These are phyloP conservation scores for Pythium graminicola DNA, from an alignment of 352 stramenopile species.

Conservation along the genomic window DNA sequence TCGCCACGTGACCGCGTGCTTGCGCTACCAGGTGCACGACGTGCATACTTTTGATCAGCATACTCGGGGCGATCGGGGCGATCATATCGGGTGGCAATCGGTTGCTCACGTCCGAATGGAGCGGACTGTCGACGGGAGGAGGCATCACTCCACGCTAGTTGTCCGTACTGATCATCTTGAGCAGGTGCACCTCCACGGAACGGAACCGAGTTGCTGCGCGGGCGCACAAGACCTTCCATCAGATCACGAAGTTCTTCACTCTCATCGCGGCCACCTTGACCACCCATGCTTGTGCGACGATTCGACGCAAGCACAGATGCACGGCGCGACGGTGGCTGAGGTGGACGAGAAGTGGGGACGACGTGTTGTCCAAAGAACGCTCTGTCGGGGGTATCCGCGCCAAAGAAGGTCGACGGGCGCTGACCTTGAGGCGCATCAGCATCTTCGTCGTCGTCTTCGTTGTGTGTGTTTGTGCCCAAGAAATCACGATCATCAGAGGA, in stretches of 20 bases:
- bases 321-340: constrained; percentile 6
- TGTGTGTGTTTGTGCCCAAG: not conserved
- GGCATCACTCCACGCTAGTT: constrained; percentile 54
- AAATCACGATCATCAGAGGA: constrained; percentile 18
- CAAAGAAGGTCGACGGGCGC: constrained; percentile 13
- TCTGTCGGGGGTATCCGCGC: not conserved
- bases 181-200: constrained; percentile 22
- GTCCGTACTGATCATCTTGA: constrained; percentile 26
- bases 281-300: constrained; percentile 12
- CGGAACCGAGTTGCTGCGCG: constrained; percentile 54
- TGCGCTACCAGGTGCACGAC: constrained; percentile 4
- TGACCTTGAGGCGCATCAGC: not conserved
- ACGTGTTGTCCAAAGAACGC: constrained; percentile 20
- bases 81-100: constrained; percentile 12
- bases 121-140: constrained; percentile 22
- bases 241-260: constrained; percentile 52
- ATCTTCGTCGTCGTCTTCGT: constrained; percentile 9
- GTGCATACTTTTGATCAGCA: constrained; percentile 14
- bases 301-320: constrained; percentile 1
- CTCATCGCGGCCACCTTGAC: constrained; percentile 29
- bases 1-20: constrained; percentile 14
- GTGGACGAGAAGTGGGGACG: not conserved
- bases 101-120: constrained; percentile 3
- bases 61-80: constrained; percentile 1
- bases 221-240: constrained; percentile 54